Evolutionary conservation across 371 early-diverging fungal genomes (phyloP), one percentile per base, ranked within the genome.

Genomic region (Circinella minor): DNA sequence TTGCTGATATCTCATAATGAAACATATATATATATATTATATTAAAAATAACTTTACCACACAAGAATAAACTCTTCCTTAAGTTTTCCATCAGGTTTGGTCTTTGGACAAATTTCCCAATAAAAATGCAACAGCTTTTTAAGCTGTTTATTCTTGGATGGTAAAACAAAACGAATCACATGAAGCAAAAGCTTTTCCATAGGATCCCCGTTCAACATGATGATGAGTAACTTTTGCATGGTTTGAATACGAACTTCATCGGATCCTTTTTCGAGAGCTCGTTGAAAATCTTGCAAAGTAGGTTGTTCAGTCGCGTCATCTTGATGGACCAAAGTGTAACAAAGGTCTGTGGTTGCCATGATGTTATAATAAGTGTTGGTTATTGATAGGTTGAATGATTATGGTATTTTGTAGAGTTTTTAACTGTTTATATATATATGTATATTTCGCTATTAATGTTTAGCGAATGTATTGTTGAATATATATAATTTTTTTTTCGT

Each of bases 101-200:
- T 90, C 86, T 97, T 97, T 38, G 98, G 96, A 69, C 96, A 95
- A 59, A 97, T 91, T 79, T 99, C 99, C 95, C 96, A 96, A 85
- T 97, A 99, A 67, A 98, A 89, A 65, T 95, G 92, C 62, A 96
- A 86, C 51, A 98, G 84, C 81, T 99, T 99, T 88, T 99, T 99
- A 72, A 91, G 81, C 77, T 98, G 97, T 89, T 95, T 94, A 86
- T 94, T 94, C 76, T 89, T 91, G 46, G 92, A 91, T 38, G 97
- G 98, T 86, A 96, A 85, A 55, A 97, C 95, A 76, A 96, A 97
- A 68, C 96, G 95, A 80, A 99, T 99, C 72, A 99, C 93, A 81
- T 95, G 96, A 94, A 99, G 94, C 65, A 99, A 87, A 43, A 98
- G 88, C 71, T 91, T 89, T 59, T 93, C 92, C 79, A 92, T 86